phyloP scores from a whole-genome alignment of 2,329 filamentous ascomycete species.

The Colletotrichum cereale region DNA sequence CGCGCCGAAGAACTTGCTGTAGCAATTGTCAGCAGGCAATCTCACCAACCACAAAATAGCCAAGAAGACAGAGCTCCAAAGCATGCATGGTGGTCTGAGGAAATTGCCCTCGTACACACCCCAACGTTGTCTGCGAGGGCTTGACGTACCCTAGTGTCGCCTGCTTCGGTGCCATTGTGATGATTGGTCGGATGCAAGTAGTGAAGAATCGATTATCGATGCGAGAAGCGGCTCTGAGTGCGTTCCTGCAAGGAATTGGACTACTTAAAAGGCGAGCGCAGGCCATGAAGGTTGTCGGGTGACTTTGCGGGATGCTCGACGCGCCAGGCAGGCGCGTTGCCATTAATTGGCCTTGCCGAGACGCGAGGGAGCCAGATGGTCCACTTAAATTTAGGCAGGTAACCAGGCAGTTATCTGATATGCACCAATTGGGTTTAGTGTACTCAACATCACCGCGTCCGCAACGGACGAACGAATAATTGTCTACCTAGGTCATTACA shows the following conservation, averaged over 20 bases:
- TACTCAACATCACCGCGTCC: neutral
- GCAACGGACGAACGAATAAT: neutral
- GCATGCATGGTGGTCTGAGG: neutral
- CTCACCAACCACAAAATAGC: neutral
- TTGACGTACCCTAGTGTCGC: conserved; percentile 90
- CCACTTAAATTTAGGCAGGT: conserved; percentile 25
- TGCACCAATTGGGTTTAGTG: conserved; percentile 8
- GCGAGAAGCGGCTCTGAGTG: conserved; percentile 11
- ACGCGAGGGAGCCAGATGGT: conserved; percentile 22
- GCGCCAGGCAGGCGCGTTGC: conserved; percentile 54
- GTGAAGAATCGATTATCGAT: conserved; percentile 7
- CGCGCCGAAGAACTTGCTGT: conserved; percentile 87
- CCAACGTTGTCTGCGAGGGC: conserved; percentile 78
- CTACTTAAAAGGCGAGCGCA: conserved; percentile 20
- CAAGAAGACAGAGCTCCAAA: neutral
- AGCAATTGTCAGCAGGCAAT: conserved; percentile 16
- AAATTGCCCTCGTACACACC: conserved; percentile 63
- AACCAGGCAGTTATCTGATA: conserved; percentile 2
- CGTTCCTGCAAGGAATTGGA: conserved; percentile 27
- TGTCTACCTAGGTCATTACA: neutral
- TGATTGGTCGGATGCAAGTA: neutral
- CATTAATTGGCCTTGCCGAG: conserved; percentile 50
- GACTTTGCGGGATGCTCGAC: conserved; percentile 47
- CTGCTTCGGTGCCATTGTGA: conserved; percentile 72
- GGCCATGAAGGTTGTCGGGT: conserved; percentile 37